Evolutionary conservation across 169 alveolate genomes (phyloP).

Genomic region (Plasmodium gonderi): DNA sequence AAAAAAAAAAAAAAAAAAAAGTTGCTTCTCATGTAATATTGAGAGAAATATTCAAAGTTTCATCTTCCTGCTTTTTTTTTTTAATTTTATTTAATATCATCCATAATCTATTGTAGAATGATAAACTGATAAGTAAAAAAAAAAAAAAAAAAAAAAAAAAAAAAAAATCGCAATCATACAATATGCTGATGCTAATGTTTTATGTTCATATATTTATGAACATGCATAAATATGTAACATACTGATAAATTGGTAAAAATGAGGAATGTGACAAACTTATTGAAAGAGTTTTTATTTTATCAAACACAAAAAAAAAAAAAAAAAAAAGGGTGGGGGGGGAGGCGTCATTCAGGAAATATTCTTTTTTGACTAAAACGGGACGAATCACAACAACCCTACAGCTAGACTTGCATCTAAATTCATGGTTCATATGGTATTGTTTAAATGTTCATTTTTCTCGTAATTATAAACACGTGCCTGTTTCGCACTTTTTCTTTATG

Average conservation of each 20-base stretch:
- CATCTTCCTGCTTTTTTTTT: slow-evolving; percentile 1
- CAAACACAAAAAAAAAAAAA: too few relatives aligned
- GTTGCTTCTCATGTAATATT: background rate
- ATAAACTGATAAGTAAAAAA: too few relatives aligned
- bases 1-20: too few relatives aligned
- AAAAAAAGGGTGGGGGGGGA: too few relatives aligned
- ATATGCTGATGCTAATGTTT: too few relatives aligned
- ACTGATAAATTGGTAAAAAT: too few relatives aligned
- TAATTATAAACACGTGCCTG: background rate
- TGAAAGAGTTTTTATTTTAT: too few relatives aligned
- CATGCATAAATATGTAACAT: too few relatives aligned
- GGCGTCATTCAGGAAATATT: background rate
- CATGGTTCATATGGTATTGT: background rate
- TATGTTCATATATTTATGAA: too few relatives aligned
- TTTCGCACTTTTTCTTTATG: background rate
- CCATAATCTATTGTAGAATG: background rate
- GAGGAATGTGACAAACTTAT: too few relatives aligned
- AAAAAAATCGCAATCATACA: too few relatives aligned
- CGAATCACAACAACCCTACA: background rate
- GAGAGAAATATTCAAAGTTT: background rate
- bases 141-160: too few relatives aligned
- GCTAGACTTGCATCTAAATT: background rate
- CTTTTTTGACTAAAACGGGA: background rate
- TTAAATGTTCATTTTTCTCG: background rate
- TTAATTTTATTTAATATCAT: background rate